phyloP scores from a whole-genome alignment of 169 alveolate species.

The Theileria sp. region DNA sequence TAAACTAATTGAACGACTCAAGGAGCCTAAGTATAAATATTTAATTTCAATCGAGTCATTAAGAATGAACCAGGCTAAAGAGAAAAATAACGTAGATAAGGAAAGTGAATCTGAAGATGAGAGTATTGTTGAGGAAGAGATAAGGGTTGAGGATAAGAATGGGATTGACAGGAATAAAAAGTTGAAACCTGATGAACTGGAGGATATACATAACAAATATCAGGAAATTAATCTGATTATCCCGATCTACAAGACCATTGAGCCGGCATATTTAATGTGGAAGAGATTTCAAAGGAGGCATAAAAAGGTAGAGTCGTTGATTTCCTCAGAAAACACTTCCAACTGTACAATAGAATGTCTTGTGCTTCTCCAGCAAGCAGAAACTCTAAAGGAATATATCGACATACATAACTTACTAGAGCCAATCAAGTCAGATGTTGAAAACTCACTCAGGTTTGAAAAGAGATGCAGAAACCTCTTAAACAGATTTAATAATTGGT shows the following conservation, averaged over 20 bases:
- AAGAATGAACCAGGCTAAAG: not conserved
- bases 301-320: conserved; percentile 26
- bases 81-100: not conserved
- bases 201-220: conserved; percentile 27
- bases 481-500: conserved; percentile 38
- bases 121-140: not conserved
- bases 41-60: not conserved
- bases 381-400: conserved; percentile 31
- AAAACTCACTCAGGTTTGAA: conserved; percentile 37
- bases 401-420: conserved; percentile 30
- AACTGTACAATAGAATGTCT: conserved; percentile 51
- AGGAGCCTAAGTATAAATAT: conserved; percentile 11
- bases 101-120: not conserved
- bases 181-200: conserved; percentile 29
- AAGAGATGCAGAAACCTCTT: conserved; percentile 51
- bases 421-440: conserved; percentile 49
- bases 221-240: conserved; percentile 37
- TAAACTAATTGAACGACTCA: conserved; percentile 22
- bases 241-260: conserved; percentile 37
- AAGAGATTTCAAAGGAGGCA: conserved; percentile 40
- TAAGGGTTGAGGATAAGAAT: not conserved
- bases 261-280: conserved; percentile 38
- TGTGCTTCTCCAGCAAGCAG: conserved; percentile 43
- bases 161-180: not conserved
- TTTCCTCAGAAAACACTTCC: conserved; percentile 24